Conservation (phyloP, 495 filamentous ascomycete species). For the Parmelia sp. region DNA sequence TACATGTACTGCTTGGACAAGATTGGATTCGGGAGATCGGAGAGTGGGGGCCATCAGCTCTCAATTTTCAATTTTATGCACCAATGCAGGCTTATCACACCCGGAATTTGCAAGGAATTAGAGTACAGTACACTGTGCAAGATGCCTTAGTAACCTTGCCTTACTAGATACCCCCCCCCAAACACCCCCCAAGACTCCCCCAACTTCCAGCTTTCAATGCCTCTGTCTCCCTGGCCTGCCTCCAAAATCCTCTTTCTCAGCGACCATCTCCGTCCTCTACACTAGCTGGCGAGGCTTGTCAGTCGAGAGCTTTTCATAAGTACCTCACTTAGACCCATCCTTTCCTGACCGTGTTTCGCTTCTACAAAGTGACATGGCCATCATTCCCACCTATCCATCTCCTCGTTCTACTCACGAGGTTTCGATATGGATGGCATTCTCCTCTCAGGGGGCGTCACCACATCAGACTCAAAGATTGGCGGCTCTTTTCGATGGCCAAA, state of each 20-base stretch:
- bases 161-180: not conserved
- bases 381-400: not conserved
- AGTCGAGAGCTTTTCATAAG: too few species aligned
- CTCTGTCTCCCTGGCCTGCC: not conserved
- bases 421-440: too few species aligned
- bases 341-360: not conserved
- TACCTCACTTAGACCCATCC: not conserved
- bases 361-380: not conserved
- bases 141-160: too few species aligned
- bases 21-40: too few species aligned
- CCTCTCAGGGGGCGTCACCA: too few species aligned
- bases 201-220: not conserved
- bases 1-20: too few species aligned
- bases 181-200: too few species aligned
- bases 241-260: not conserved
- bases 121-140: not conserved
- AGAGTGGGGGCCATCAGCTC: too few species aligned
- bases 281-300: too few species aligned
- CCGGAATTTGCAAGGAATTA: too few species aligned
- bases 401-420: not conserved
- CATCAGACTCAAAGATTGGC: not conserved
- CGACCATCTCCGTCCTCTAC: too few species aligned
- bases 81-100: conserved; percentile 3
- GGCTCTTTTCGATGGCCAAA: not conserved
- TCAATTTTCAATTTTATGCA: too few species aligned